These are phyloP conservation scores for Polysphondylium violaceum DNA, from an alignment of 78 protist genomes.

Conservation along the genomic window DNA sequence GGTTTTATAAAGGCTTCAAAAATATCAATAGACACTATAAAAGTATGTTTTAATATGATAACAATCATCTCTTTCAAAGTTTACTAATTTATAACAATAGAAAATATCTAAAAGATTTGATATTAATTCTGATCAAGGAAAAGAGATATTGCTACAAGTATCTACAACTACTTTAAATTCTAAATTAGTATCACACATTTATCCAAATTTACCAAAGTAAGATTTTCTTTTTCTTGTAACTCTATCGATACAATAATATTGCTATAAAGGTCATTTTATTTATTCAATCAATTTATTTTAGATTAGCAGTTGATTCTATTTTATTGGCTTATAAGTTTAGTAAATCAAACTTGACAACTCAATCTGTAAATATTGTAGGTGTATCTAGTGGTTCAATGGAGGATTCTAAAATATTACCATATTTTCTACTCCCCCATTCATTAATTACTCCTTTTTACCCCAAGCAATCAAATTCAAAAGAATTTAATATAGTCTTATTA, in stretches of 20 bases:
- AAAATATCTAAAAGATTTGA: slow-evolving; percentile 8
- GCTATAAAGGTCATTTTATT: not conserved
- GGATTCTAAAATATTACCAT: slow-evolving; percentile 4
- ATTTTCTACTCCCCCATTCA: not conserved
- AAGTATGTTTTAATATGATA: no score
- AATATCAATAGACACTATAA: slow-evolving; percentile 27
- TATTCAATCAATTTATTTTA: not conserved
- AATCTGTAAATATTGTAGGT: slow-evolving; percentile 16
- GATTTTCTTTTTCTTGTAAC: not conserved
- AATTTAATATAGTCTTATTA: not conserved
- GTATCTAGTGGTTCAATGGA: slow-evolving; percentile 19
- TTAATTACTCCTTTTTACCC: slow-evolving; percentile 12
- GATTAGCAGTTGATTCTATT: slow-evolving; percentile 40
- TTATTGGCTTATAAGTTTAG: slow-evolving; percentile 2
- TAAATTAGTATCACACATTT: slow-evolving; percentile 60
- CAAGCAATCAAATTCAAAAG: not conserved
- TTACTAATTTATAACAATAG: no score
- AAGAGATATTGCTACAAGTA: not conserved
- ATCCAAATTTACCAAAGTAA: slow-evolving; percentile 42
- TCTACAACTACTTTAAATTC: slow-evolving; percentile 62
- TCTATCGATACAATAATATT: not conserved
- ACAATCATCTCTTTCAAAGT: no score
- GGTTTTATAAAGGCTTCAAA: slow-evolving; percentile 28
- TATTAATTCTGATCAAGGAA: slow-evolving; percentile 12
- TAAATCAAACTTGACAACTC: slow-evolving; percentile 6